Evolutionary conservation across 805 yeast species (phyloP).

Genomic region (Teunomyces aglyptinius): DNA sequence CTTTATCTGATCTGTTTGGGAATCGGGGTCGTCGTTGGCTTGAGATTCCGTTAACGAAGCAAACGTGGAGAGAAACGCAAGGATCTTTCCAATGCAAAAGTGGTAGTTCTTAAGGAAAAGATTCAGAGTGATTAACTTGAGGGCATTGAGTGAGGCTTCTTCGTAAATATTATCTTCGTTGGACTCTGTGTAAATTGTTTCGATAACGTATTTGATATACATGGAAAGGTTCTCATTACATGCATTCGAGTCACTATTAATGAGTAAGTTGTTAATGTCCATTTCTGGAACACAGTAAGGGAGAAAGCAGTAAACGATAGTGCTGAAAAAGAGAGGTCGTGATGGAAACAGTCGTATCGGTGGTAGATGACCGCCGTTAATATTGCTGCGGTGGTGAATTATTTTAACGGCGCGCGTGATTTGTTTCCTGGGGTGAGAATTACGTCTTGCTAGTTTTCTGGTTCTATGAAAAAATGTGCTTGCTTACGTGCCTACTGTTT

Average conservation of each 20-base stretch:
- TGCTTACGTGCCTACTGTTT: constrained; percentile 31
- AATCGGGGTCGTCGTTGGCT: constrained; percentile 4
- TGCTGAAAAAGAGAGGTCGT: not conserved
- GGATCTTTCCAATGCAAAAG: constrained; percentile 38
- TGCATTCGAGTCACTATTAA: constrained; percentile 39
- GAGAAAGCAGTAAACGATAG: not conserved
- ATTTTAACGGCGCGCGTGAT: not conserved
- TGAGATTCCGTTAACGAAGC: constrained; percentile 13
- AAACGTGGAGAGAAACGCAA: constrained; percentile 31
- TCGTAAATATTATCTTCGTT: constrained; percentile 23
- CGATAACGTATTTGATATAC: constrained; percentile 33
- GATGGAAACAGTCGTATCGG: not conserved
- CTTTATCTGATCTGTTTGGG: constrained; percentile 24
- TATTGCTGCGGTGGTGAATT: not conserved
- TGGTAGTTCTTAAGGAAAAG: constrained; percentile 35
- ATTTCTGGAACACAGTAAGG: not conserved
- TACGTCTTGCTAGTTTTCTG: too few relatives aligned
- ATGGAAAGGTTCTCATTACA: constrained; percentile 38
- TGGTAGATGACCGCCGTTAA: not conserved
- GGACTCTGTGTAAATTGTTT: constrained; percentile 22
- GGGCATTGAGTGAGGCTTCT: constrained; percentile 30
- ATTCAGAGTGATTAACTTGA: constrained; percentile 36
- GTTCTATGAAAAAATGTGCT: not conserved
- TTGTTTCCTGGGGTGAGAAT: not conserved
- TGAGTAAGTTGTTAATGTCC: constrained; percentile 4